A percentile compares a stretch with the other conserved stretches of the same genome.
phyloP scores from a whole-genome alignment of 176 grass and related monocot genomes.

The Bonia amplexicaulis region DNA sequence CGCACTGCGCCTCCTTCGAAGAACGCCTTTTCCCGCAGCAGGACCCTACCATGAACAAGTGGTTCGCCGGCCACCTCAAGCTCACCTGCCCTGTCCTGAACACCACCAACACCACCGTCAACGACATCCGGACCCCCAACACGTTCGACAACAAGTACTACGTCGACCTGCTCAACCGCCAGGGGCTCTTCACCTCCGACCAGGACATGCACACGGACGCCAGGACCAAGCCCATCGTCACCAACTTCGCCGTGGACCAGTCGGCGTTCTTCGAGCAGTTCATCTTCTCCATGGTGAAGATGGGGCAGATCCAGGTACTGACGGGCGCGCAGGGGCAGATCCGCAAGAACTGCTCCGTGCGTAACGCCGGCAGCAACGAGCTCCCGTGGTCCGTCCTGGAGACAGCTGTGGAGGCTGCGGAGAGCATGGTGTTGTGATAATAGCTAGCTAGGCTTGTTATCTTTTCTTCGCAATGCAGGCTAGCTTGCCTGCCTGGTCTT shows the following conservation, averaged over 20 bases:
- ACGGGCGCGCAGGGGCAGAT: conserved; percentile 39
- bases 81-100: conserved; percentile 19
- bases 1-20: conserved; percentile 46
- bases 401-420: not conserved
- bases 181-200: conserved; percentile 48
- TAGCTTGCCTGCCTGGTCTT: too few species aligned
- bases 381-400: conserved; percentile 15
- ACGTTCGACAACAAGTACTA: conserved; percentile 37
- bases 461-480: too few species aligned
- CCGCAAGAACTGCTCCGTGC: conserved; percentile 40
- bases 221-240: conserved; percentile 22
- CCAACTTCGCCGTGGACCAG: conserved; percentile 22
- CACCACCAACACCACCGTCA: conserved; percentile 28
- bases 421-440: too few species aligned
- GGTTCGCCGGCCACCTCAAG: conserved; percentile 37
- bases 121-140: conserved; percentile 29
- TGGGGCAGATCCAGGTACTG: conserved; percentile 35
- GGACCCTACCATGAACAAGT: conserved; percentile 37
- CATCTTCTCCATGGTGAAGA: conserved; percentile 30
- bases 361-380: not conserved
- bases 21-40: conserved; percentile 31
- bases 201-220: conserved; percentile 36
- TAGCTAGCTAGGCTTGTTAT: too few species aligned
- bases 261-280: conserved; percentile 37
- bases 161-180: conserved; percentile 4